A percentile compares a stretch with the other conserved stretches of the same genome.
These are phyloP conservation scores for Tetramitus jugosus DNA, from an alignment of 208 protist species.

Conservation along the genomic window DNA sequence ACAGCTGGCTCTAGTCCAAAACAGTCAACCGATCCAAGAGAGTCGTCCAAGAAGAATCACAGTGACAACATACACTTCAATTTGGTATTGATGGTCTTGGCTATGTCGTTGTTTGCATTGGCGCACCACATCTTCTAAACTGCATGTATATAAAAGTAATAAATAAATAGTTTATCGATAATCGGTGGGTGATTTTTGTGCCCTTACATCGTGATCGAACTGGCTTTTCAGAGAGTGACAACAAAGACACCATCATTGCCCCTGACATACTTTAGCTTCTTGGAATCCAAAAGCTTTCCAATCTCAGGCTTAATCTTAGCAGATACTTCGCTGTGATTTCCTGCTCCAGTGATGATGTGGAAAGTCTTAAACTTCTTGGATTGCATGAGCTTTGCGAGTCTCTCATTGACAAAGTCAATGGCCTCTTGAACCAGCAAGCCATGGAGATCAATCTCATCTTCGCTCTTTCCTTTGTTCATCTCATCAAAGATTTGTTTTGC, in stretches of 20 bases:
- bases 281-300: background rate
- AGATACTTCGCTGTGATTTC: background rate
- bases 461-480: background rate
- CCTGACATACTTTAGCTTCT: background rate
- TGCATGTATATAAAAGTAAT: too few species aligned
- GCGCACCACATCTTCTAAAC: too few species aligned
- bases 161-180: too few species aligned
- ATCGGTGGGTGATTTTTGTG: too few species aligned
- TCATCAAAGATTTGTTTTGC: background rate
- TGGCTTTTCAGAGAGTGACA: background rate
- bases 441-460: background rate
- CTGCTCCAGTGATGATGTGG: background rate
- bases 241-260: background rate
- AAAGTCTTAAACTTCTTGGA: background rate
- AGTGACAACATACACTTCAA: too few species aligned
- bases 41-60: too few species aligned
- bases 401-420: background rate
- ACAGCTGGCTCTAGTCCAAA: too few species aligned
- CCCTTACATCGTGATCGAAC: too few species aligned
- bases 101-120: too few species aligned
- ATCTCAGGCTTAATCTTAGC: slow-evolving; percentile 15
- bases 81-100: too few species aligned
- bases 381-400: background rate
- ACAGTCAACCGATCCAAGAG: too few species aligned
- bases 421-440: background rate